phyloP scores from a whole-genome alignment of 2,329 filamentous ascomycete species.

The Cytospora leucostoma region DNA sequence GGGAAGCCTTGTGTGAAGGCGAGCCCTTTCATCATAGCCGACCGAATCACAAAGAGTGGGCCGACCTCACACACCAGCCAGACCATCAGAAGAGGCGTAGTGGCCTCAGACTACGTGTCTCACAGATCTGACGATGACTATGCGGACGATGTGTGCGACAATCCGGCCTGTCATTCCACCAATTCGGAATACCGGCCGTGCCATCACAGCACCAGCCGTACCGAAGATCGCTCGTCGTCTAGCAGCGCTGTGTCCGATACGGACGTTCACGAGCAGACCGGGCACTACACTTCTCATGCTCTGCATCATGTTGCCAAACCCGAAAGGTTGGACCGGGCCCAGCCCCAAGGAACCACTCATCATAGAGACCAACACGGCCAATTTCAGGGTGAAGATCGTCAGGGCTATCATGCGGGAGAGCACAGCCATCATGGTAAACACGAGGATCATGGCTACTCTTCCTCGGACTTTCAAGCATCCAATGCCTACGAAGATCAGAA shows the following conservation, averaged over 20 bases:
- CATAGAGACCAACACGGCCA: neutral
- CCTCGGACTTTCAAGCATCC: neutral
- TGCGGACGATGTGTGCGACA: conserved; percentile 24
- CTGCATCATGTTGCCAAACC: neutral
- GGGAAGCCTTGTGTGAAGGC: conserved; percentile 24
- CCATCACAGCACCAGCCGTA: conserved; percentile 31
- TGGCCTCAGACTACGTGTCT: conserved; percentile 23
- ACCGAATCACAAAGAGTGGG: conserved; percentile 25
- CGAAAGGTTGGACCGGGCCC: neutral
- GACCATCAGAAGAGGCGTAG: neutral
- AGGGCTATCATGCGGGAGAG: neutral
- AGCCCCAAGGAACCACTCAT: too few species aligned
- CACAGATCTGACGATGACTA: conserved; percentile 24
- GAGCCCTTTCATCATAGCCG: conserved; percentile 33
- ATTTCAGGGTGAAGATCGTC: neutral
- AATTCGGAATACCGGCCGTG: conserved; percentile 30
- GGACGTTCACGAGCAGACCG: conserved; percentile 22
- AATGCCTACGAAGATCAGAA: neutral
- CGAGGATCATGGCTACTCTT: neutral
- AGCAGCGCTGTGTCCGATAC: conserved; percentile 15
- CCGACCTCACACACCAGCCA: conserved; percentile 4
- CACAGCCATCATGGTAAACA: neutral
- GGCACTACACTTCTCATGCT: neutral
- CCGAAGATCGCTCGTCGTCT: conserved; percentile 2
- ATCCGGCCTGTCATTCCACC: conserved; percentile 29